Conservation (phyloP, 345 rosid genomes). For the Clausena lansium region DNA sequence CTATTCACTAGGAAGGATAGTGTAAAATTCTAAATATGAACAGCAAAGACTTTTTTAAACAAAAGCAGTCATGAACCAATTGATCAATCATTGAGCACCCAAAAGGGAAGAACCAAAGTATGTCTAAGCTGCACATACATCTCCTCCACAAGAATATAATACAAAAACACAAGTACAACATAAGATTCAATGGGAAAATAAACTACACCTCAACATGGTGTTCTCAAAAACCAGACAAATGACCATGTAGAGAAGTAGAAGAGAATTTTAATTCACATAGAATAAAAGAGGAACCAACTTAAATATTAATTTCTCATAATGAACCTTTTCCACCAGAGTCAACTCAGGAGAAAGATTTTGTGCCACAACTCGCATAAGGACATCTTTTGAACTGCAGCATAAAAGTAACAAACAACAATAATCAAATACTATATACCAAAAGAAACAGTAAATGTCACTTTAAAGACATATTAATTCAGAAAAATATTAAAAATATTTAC, state of each 20-base stretch:
- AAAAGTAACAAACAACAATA: conserved; percentile 14
- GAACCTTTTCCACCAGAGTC: conserved; percentile 87
- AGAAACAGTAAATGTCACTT: neutral
- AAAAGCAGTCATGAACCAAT: too few relatives aligned
- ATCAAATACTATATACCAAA: conserved; percentile 9
- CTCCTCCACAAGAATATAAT: neutral
- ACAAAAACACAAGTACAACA: neutral
- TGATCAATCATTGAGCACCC: neutral
- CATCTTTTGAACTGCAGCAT: conserved; percentile 79
- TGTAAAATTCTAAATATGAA: too few relatives aligned
- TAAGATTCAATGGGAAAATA: neutral
- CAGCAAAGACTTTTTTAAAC: neutral
- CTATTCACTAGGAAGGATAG: too few relatives aligned
- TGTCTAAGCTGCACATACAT: neutral
- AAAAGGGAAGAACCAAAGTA: too few relatives aligned
- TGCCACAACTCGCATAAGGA: conserved; percentile 96
- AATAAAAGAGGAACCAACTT: neutral
- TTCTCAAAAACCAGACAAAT: neutral
- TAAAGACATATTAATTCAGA: neutral
- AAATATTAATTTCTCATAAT: conserved; percentile 2
- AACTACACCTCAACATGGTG: neutral
- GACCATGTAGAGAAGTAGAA: neutral
- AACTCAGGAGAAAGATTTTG: conserved; percentile 87
- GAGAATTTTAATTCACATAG: neutral
- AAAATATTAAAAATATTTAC: conserved; percentile 7